phyloP scores from a whole-genome alignment of 441 rosid species.

The Adansonia madagascariensis region DNA sequence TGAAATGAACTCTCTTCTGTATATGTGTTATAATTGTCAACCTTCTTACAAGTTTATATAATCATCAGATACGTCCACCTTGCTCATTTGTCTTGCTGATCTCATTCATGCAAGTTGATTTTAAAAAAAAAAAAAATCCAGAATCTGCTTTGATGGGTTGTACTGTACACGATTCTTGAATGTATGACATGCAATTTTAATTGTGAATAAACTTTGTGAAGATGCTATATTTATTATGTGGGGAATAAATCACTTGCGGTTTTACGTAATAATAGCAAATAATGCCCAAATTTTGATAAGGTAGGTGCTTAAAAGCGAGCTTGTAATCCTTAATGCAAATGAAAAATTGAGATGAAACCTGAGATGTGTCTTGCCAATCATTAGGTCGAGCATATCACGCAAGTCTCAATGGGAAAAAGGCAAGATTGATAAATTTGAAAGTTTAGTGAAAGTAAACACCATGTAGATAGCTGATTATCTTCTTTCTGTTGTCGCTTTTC shows the following conservation, averaged over 20 bases:
- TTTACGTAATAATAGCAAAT: background rate
- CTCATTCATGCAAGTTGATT: background rate
- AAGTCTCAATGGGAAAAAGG: background rate
- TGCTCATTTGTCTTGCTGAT: conserved; percentile 4
- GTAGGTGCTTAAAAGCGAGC: conserved; percentile 15
- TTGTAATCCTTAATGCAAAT: conserved; percentile 9
- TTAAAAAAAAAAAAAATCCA: background rate
- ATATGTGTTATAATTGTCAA: conserved; percentile 7
- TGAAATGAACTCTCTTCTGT: background rate
- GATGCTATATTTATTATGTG: background rate
- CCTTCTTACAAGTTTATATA: background rate
- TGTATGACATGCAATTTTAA: conserved; percentile 9
- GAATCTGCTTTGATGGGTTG: background rate
- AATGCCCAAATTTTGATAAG: background rate
- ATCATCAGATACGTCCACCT: background rate
- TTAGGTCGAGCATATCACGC: conserved; percentile 1
- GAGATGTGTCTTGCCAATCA: background rate
- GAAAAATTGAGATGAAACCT: background rate
- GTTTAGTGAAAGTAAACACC: conserved; percentile 17
- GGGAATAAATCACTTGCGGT: background rate
- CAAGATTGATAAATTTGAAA: background rate
- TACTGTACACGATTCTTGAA: background rate
- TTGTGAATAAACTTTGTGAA: background rate
- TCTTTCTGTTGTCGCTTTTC: conserved; percentile 2
- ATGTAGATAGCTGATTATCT: background rate